Conservation (phyloP, 495 filamentous ascomycete species). For the Parathielavia hyrcaniae region DNA sequence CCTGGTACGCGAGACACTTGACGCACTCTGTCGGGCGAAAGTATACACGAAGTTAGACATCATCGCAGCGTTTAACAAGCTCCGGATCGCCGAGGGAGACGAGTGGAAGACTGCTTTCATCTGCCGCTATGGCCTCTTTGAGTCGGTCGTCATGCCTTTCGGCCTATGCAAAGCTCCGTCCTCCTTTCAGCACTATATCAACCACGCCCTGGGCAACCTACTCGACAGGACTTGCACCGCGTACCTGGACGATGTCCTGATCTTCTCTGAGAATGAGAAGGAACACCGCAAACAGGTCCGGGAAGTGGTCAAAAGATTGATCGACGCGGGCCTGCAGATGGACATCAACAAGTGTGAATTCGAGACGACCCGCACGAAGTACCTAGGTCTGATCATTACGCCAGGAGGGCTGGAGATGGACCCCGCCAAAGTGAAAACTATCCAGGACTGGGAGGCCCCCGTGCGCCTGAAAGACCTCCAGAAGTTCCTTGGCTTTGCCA, state of each 20-base stretch:
- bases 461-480: not conserved
- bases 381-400: slow-evolving; percentile 1
- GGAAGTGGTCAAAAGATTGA: not conserved
- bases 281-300: not conserved
- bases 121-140: not conserved
- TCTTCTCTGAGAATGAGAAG: not conserved
- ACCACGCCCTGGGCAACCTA: not conserved
- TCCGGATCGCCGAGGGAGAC: not conserved
- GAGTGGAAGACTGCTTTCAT: not conserved
- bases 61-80: not conserved
- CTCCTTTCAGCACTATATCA: not conserved
- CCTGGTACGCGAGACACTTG: not conserved
- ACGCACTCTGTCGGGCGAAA: not conserved
- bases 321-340: not conserved
- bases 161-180: not conserved
- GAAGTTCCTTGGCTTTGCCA: slow-evolving; percentile 11
- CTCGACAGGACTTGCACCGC: not conserved
- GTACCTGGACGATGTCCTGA: slow-evolving; percentile 1
- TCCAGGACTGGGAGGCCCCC: not conserved
- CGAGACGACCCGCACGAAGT: not conserved
- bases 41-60: not conserved
- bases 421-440: slow-evolving; percentile 2
- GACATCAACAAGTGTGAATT: slow-evolving; percentile 6
- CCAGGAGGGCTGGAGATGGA: slow-evolving; percentile 4
- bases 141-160: not conserved